Evolutionary conservation across 192 early-diverging fungal species (phyloP), one percentile per base, ranked within the genome.

Genomic region (Coemansia sp.): DNA sequence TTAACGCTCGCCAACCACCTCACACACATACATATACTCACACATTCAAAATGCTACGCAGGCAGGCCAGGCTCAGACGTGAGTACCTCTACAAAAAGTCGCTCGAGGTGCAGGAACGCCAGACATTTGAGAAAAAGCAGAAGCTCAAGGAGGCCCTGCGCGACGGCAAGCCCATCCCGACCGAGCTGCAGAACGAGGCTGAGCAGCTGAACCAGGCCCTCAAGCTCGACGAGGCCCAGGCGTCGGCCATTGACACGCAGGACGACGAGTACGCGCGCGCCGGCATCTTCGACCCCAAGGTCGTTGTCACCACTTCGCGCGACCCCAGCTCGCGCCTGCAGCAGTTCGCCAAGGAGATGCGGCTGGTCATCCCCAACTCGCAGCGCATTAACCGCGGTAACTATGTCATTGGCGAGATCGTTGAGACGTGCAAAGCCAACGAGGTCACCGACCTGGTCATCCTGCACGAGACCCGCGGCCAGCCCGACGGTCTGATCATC

Each of bases 31-130:
- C 27, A 30, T 30, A 30, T 30, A 5, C 27, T 5, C 27, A 5
- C 7, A 30, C 27, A 5, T 7, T 5, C 27, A 30, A 2, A 30
- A 30, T 30, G 44, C 55, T 92, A 62, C 86, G 94, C 50, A 81
- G 93, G 78, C 87, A 95, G 53, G 85, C 92, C 25, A 87, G 96
- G 30, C 81, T 91, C 54, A 83, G 96, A 41, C 73, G 93, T 65
- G 96, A 99, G 81, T 99, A 95, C 60, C 85, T 99, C 30, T 98
- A 96, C 86, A 87, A 87, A 71, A 99, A 99, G 82, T 89, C 94
- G 11, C 83, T 96, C 8, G 96, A 99, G 82, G 79, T 88, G 33
- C 92, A 96, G 71, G 94, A 99, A 40, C 83, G 84, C 62, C 85
- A 85, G 61, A 95, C 93, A 50, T 93, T 88, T 68, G 96, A 99